Percentiles rank a stretch among this genome's conserved stretches.
These are phyloP conservation scores for Gossypium thurberi DNA, from an alignment of 345 rosid genomes.

Conservation along the genomic window DNA sequence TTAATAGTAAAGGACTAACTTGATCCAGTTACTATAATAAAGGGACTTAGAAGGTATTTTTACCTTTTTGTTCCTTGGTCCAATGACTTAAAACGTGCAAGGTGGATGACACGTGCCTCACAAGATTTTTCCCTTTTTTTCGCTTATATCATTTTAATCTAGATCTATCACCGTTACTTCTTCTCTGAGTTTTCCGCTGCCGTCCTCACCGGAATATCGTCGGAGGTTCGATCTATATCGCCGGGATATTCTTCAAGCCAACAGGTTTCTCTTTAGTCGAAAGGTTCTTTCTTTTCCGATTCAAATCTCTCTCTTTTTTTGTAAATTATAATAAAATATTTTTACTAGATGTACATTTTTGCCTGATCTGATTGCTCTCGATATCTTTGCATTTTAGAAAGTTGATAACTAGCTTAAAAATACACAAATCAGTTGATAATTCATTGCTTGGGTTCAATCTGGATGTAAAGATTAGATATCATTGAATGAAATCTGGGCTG, in stretches of 20 bases:
- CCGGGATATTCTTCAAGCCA: not conserved
- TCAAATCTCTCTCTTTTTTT: not conserved
- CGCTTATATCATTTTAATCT: not conserved
- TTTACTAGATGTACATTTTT: not conserved
- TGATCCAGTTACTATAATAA: no score
- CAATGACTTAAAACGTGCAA: not conserved
- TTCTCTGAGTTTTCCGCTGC: not conserved
- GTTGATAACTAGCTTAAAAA: not conserved
- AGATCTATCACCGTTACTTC: not conserved
- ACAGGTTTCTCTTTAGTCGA: not conserved
- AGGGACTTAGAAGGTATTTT: no score
- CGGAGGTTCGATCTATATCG: not conserved
- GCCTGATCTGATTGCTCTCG: not conserved
- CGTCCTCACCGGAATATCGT: not conserved
- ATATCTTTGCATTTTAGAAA: not conserved
- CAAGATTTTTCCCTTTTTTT: not conserved
- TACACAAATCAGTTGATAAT: not conserved
- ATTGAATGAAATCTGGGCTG: not conserved
- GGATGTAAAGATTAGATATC: not conserved
- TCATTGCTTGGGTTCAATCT: not conserved
- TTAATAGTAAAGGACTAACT: no score
- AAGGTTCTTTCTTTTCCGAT: constrained; percentile 4
- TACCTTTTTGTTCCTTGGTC: not conserved
- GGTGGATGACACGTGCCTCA: not conserved
- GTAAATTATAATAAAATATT: not conserved